A percentile compares a stretch with the other conserved stretches of the same genome.
Evolutionary conservation across 805 yeast species (phyloP).

Genomic region (Candida sithepensis): DNA sequence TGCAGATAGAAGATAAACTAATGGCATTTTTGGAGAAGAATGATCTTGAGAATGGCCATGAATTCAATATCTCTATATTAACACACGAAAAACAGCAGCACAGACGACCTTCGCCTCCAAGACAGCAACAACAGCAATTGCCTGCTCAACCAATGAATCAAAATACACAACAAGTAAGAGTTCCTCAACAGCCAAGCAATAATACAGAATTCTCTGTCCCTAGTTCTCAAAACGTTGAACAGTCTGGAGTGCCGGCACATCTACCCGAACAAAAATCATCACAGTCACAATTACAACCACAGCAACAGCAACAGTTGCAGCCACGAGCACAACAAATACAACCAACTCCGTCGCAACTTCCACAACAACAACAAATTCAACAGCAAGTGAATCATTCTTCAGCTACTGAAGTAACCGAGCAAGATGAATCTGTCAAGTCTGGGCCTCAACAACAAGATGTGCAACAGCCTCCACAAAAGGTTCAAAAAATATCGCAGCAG

Average conservation of each 20-base stretch:
- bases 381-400: not conserved
- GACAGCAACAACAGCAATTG: slow-evolving; percentile 11
- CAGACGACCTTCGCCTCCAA: slow-evolving; percentile 28
- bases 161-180: not conserved
- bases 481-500: slow-evolving; percentile 9
- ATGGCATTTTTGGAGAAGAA: slow-evolving; percentile 47
- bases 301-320: slow-evolving; percentile 7
- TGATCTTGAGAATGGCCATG: slow-evolving; percentile 46
- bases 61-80: slow-evolving; percentile 33
- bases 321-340: slow-evolving; percentile 1
- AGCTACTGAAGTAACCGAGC: not conserved
- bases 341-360: not conserved
- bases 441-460: slow-evolving; percentile 2
- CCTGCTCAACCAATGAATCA: not conserved
- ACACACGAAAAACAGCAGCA: slow-evolving; percentile 32
- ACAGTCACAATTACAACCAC: slow-evolving; percentile 14
- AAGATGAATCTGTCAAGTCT: not conserved
- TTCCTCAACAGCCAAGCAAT: not conserved
- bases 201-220: not conserved
- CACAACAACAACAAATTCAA: not conserved
- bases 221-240: not conserved
- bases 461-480: slow-evolving; percentile 11
- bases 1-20: slow-evolving; percentile 37
- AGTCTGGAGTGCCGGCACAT: not conserved
- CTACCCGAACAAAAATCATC: not conserved